Evolutionary conservation across 129 eudicot species (phyloP), one percentile per base, ranked within the genome.

Genomic region (Helianthus tuberosus): DNA sequence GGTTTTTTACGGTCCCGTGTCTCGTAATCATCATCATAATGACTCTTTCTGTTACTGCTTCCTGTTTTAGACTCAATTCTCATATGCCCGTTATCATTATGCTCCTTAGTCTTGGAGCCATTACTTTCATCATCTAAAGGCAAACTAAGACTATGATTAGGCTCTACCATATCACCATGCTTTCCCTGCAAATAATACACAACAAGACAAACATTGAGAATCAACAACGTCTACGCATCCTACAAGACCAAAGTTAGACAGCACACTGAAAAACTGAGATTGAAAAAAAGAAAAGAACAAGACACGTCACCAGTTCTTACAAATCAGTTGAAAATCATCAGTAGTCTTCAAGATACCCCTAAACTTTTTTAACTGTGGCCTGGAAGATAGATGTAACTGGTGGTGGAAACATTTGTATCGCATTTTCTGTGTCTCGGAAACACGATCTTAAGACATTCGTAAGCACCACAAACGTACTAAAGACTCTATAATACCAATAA

Each of bases 301-400:
- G 75, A 58, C 85, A 73, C 79, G 75, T 80, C 84, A 68, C 90
- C 82, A 83, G 75, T 75, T 87, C 96, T 89, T 87, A 89, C 97
- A 89, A 89, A 84, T 89, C 80, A 83, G 74, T 64, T 84, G 86
- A 86, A 87, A 77, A 79, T 81, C 93, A 89, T 81, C 84, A 86
- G 88, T 72, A 82, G 86, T 72, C 93, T 86, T 88, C 96, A 78
- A 64, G 84, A 71, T 65, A 81, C 83, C 80, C 84, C 85, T 90
- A 90, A 69, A 61, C 11, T 66, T 72, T 49, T 54, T 55, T 46
- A 86, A 79, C 89, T 79, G 55, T 82, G 82, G 79, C 89, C 87
- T 62, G 90, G 83, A 79, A 83, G 72, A 78, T 63, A 82, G 72
- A 79, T 46, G 79, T 68, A 46, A 77, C 80, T 74, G 71, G 70